Conservation (phyloP, 257 asterid genomes). For the Solanum chiquidenum region DNA sequence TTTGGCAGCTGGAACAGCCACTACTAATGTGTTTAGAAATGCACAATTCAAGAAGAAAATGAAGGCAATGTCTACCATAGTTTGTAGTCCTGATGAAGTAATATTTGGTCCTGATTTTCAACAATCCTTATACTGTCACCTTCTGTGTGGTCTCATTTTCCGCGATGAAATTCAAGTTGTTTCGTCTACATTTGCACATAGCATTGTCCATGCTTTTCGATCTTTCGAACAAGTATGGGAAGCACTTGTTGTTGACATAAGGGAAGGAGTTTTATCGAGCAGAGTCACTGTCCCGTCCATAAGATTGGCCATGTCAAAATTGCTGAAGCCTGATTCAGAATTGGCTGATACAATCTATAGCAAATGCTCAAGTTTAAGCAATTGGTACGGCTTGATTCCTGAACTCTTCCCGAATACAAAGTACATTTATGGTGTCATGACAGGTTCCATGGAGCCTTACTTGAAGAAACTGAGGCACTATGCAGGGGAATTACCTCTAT, state of each 20-base stretch:
- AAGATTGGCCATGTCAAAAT: constrained; percentile 11
- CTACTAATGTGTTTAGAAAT: constrained; percentile 67
- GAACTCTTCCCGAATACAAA: constrained; percentile 41
- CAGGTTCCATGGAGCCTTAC: not conserved
- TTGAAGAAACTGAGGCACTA: constrained; percentile 1
- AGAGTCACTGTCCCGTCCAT: constrained; percentile 6
- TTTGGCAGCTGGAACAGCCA: constrained; percentile 48
- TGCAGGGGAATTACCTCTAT: constrained; percentile 12
- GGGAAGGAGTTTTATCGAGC: constrained; percentile 18
- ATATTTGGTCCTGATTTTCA: constrained; percentile 25
- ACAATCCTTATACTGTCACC: constrained; percentile 3
- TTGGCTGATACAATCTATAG: constrained; percentile 14
- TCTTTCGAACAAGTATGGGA: constrained; percentile 16
- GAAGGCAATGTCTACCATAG: constrained; percentile 17
- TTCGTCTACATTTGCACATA: constrained; percentile 3
- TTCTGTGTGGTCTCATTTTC: constrained; percentile 37
- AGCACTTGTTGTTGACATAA: constrained; percentile 15
- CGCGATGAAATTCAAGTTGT: constrained; percentile 20
- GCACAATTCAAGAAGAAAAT: constrained; percentile 49
- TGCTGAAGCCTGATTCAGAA: constrained; percentile 20
- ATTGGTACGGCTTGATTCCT: constrained; percentile 21
- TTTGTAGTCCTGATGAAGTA: constrained; percentile 40
- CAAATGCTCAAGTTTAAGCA: constrained; percentile 11
- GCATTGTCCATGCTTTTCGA: not conserved
- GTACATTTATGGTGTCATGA: not conserved